These are phyloP conservation scores for Pyracantha coccinea DNA, from an alignment of 331 rosid species.

Conservation along the genomic window DNA sequence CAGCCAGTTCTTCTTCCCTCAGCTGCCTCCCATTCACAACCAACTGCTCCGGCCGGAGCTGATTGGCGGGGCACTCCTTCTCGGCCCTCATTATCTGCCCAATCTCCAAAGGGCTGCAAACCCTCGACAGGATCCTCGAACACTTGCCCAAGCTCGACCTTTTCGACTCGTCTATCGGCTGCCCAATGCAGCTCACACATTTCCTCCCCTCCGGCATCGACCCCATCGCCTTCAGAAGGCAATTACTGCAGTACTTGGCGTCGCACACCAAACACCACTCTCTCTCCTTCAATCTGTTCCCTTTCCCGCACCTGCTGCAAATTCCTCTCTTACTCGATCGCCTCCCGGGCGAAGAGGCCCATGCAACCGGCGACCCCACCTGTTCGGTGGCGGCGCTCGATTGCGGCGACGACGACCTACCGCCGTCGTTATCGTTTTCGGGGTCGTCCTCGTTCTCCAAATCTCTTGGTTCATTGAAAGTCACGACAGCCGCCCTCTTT, in stretches of 20 bases:
- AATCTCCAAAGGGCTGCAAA: constrained; percentile 81
- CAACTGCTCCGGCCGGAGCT: constrained; percentile 79
- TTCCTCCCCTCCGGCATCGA: constrained; percentile 95
- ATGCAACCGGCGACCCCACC: constrained; percentile 33
- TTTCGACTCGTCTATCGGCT: constrained; percentile 61
- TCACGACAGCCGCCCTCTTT: constrained; percentile 47
- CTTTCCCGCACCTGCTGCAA: constrained; percentile 66
- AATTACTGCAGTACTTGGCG: constrained; percentile 61
- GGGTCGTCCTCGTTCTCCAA: constrained; percentile 43
- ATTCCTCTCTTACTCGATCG: constrained; percentile 35
- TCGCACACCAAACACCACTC: constrained; percentile 82
- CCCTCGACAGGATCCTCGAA: constrained; percentile 65
- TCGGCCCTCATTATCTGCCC: constrained; percentile 84
- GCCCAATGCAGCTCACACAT: constrained; percentile 80
- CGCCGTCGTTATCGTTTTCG: constrained; percentile 17
- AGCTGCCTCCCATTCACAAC: constrained; percentile 67
- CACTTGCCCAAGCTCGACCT: constrained; percentile 60
- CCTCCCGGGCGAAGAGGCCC: background rate
- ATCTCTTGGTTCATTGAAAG: constrained; percentile 55
- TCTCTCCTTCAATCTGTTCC: constrained; percentile 67
- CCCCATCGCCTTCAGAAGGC: constrained; percentile 89
- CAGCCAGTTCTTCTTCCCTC: constrained; percentile 73
- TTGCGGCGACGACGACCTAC: constrained; percentile 32
- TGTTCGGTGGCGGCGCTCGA: constrained; percentile 62
- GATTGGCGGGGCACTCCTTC: constrained; percentile 74